Evolutionary conservation across 2,329 filamentous ascomycete species (phyloP).

Genomic region (Leptosphaerulina australis): DNA sequence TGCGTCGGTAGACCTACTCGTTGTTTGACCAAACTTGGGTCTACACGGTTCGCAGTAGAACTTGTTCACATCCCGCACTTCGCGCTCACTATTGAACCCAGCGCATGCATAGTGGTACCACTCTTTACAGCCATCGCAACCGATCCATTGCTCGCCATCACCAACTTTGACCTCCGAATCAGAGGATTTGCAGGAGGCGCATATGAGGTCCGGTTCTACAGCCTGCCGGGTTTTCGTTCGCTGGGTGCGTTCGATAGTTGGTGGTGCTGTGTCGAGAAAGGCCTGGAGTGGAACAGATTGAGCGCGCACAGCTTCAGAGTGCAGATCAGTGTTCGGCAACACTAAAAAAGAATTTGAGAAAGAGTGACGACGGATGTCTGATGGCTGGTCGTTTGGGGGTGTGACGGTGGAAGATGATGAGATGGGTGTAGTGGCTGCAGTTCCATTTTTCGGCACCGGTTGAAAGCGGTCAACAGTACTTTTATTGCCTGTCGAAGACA

Average conservation of each 20-base stretch:
- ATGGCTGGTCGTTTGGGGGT: conserved; percentile 16
- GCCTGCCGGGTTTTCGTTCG: conserved; percentile 20
- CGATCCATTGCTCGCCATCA: conserved; percentile 68
- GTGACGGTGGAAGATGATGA: conserved; percentile 8
- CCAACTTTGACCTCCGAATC: conserved; percentile 59
- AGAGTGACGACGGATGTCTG: conserved; percentile 35
- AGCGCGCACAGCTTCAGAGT: conserved; percentile 26
- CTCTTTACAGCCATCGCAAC: conserved; percentile 70
- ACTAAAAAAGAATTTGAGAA: conserved; percentile 28
- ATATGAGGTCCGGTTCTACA: conserved; percentile 54
- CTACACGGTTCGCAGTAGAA: conserved; percentile 68
- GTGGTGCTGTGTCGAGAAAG: conserved; percentile 20
- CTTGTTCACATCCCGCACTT: conserved; percentile 70
- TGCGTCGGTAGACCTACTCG: conserved; percentile 52
- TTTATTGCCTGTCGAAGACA: conserved; percentile 21
- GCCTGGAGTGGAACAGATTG: conserved; percentile 42
- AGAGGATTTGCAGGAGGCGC: conserved; percentile 63
- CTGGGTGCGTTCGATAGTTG: conserved; percentile 12
- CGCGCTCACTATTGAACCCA: conserved; percentile 67
- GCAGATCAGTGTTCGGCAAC: conserved; percentile 9
- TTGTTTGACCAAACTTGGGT: conserved; percentile 66
- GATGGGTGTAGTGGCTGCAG: conserved; percentile 33
- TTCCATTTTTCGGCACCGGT: conserved; percentile 38
- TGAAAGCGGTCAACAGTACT: conserved; percentile 39
- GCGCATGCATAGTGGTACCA: conserved; percentile 74